Base-by-base conservation (phyloP, 2,329 filamentous ascomycete genomes). In the Chaetomium olivaceum region DNA sequence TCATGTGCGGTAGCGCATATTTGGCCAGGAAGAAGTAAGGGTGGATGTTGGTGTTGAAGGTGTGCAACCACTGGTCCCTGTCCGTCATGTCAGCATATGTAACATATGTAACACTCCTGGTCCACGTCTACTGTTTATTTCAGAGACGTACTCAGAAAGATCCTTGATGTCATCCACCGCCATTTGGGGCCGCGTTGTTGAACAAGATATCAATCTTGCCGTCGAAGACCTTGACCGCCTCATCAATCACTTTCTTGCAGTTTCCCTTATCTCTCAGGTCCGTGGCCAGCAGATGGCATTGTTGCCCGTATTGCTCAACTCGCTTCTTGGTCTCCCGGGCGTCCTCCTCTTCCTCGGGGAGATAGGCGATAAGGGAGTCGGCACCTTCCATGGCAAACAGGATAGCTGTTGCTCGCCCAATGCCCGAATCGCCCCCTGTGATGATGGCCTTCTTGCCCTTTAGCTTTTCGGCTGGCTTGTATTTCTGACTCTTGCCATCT, bases 11-110 rank as follows among this genome's bases (percentile, higher is more conserved):
- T 12, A 95, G 81, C 14, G 84, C 79, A 74, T 93, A 92, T 76
- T 95, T 95, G 67, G 91, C 84, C 43, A 94, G 81, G 79, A 88
- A 94, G 82, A 93, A 95, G 80, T 87, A 89, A 3, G 90, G 85
- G 77, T 94, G 89, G 73, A 95, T 93, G 79, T 95, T 96, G 57
- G 88, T 91, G 77, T 92, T 83, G 79, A 96, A 94, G 0, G 91
- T 94, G 66, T 88, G 82, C 60, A 89, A 72, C 91, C 91, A 95
- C 79, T 95, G 91, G 5, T 92, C 89, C 73, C 86, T 89, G 65
- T 39, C 2, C 31, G 3, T 0, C 7, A 16, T 7, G 58, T 68
- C 31, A 66, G 66, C 33, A 52, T 16, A 43, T 43, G 39, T 43
- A 43, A n/a, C n/a, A n/a, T n/a, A n/a, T n/a, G n/a, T n/a, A n/a